Evolutionary conservation across 495 filamentous ascomycete species (phyloP).

Genomic region (Neurospora pannonica): DNA sequence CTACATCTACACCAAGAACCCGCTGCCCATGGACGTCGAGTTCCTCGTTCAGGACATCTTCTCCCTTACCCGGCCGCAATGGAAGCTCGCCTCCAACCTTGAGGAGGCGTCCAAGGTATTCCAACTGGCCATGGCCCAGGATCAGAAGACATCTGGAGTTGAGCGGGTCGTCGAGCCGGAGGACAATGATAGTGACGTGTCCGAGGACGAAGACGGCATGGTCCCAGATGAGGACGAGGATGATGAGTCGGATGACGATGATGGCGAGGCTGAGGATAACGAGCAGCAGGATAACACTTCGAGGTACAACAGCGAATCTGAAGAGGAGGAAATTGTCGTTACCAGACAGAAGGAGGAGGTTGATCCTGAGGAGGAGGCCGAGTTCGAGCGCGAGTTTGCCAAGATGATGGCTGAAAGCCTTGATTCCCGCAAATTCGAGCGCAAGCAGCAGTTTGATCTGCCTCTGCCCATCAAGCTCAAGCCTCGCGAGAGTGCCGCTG

Average conservation of each 20-base stretch:
- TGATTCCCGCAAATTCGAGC: conserved; percentile 88
- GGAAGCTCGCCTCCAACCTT: conserved; percentile 71
- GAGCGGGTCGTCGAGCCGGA: conserved; percentile 59
- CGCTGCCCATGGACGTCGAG: conserved; percentile 92
- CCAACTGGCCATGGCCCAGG: conserved; percentile 75
- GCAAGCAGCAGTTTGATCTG: conserved; percentile 87
- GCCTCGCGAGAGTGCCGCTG: conserved; percentile 47
- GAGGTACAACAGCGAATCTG: conserved; percentile 47
- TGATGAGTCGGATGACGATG: conserved; percentile 36
- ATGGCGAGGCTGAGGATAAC: conserved; percentile 38
- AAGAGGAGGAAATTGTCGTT: conserved; percentile 84
- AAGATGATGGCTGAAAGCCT: conserved; percentile 98
- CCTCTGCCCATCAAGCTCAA: conserved; percentile 80
- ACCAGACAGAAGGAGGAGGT: conserved; percentile 81
- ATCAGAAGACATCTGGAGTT: conserved; percentile 68
- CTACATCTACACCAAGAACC: conserved; percentile 89
- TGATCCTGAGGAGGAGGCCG: conserved; percentile 89
- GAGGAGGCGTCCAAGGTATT: conserved; percentile 82
- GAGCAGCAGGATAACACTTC: conserved; percentile 29
- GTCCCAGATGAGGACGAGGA: conserved; percentile 28
- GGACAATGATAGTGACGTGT: conserved; percentile 56
- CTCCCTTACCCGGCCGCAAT: conserved; percentile 72
- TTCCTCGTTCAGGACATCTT: conserved; percentile 94
- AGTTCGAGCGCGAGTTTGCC: conserved; percentile 95
- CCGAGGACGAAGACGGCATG: conserved; percentile 55